phyloP scores from a whole-genome alignment of 2,329 filamentous ascomycete genomes.

The Orbilia blumenaviensis region DNA sequence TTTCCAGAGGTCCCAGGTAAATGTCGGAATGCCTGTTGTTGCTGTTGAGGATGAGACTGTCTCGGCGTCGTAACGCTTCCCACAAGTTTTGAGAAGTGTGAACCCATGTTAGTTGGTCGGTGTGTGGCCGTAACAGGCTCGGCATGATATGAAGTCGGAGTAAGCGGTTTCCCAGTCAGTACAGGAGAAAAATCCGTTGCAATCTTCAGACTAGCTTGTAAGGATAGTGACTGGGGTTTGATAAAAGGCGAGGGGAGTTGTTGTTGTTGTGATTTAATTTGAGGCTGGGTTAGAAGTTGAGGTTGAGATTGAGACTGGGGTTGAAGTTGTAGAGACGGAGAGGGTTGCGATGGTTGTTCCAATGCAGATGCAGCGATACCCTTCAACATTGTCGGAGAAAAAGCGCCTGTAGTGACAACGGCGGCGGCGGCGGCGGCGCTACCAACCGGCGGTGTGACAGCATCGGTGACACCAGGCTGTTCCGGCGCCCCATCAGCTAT shows the following conservation, averaged over 20 bases:
- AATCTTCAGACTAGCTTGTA: conserved; percentile 3
- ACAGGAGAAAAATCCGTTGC: conserved; percentile 12
- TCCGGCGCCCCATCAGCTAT: not conserved
- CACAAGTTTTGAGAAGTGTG: not conserved
- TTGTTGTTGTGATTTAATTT: not conserved
- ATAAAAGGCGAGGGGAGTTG: not conserved
- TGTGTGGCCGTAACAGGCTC: not conserved
- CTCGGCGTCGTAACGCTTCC: not conserved
- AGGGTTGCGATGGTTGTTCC: conserved; percentile 12
- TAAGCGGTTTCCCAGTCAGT: not conserved
- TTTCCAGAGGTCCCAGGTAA: conserved; percentile 44
- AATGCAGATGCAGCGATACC: conserved; percentile 49
- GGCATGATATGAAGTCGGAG: conserved; percentile 3
- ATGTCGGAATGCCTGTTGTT: conserved; percentile 31
- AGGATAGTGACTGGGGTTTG: not conserved
- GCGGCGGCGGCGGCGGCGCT: too few relatives aligned
- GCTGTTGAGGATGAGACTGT: not conserved
- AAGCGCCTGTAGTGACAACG: not conserved
- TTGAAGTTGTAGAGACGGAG: not conserved
- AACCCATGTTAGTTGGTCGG: not conserved
- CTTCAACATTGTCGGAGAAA: conserved; percentile 32
- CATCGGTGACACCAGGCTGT: not conserved
- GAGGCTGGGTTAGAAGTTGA: not conserved
- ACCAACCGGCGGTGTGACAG: not conserved
- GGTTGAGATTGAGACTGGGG: not conserved